Evolutionary conservation across 1,284 basidiomycete genomes (phyloP), one percentile per base, ranked within the genome.

Genomic region (Ceratobasidium sp.): DNA sequence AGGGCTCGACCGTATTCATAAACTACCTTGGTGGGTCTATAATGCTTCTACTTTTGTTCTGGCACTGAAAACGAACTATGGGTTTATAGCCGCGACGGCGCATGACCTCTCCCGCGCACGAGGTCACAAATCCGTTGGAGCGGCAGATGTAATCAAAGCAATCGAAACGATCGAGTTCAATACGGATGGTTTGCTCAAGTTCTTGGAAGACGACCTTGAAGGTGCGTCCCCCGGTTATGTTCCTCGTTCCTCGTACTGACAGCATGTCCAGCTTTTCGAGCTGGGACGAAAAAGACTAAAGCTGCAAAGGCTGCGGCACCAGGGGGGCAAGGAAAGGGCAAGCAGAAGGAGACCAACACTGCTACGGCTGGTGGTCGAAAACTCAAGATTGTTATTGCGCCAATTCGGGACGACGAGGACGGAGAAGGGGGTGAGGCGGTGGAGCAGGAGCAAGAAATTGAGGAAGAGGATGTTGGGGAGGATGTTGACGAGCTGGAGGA

Each of bases 1-100:
- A 94, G 78, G 89, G 91, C 26, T 93, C 94, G 1, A 95, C 93
- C 0, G 90, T 96, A 28, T 97, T 96, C 79, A 94, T 97, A 77
- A 94, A 92, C 80, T 96, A 94, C 77, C 83, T 97, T 3, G 89
- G 93, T 94, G 76, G 73, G 91, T 82, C 1, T 23, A 21, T 36
- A 75, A 74, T n/a, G 74, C 48, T 58, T 73, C 21, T 64, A 1
- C 8, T 45, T 34, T 16, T 41, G 8, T n/a, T 50, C 30, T 41
- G 36, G 45, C 43, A 26, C 21, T 45, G 21, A 18, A 28, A 4
- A 60, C 6, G 59, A n/a, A 8, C 26, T 16, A 45, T 32, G 39
- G 14, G 9, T 46, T 8, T 8, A 32, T 46, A 18, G 74, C 72
- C 39, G 39, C 74, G 9, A 94, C 93, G 2, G 92, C 94, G 0